A percentile compares a stretch with the other conserved stretches of the same genome.
phyloP scores from a whole-genome alignment of 306 rosid genomes.

The Dryas drummondii region DNA sequence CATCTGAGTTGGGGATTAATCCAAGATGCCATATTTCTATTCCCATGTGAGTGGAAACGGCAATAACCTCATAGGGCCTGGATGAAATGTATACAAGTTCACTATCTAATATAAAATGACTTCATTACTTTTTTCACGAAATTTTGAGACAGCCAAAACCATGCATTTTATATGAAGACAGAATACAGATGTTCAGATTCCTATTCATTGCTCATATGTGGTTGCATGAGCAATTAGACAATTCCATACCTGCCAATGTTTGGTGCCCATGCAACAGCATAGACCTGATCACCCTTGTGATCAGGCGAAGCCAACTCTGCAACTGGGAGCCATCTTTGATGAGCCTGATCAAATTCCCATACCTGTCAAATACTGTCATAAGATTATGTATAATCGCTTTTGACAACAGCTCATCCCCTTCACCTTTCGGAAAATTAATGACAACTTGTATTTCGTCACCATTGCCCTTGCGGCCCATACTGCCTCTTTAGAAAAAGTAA shows the following conservation, averaged over 20 bases:
- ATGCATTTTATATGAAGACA: constrained; percentile 6
- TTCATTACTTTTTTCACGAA: constrained; percentile 8
- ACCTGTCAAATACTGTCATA: constrained; percentile 40
- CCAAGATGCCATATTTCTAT: constrained; percentile 88
- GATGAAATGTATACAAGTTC: constrained; percentile 25
- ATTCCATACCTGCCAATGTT: constrained; percentile 79
- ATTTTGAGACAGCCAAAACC: constrained; percentile 4
- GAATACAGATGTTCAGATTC: constrained; percentile 1
- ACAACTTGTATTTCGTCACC: neutral
- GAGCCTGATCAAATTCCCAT: constrained; percentile 95
- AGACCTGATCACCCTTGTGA: constrained; percentile 66
- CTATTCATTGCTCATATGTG: neutral
- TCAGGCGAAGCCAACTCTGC: constrained; percentile 74
- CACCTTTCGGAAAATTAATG: too few species aligned
- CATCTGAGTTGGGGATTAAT: constrained; percentile 58
- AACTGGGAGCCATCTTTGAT: constrained; percentile 98
- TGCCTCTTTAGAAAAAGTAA: neutral
- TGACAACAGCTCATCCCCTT: neutral
- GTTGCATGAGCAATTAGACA: constrained; percentile 11
- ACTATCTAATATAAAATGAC: neutral
- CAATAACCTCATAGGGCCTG: constrained; percentile 79
- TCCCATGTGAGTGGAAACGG: constrained; percentile 73
- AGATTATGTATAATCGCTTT: neutral
- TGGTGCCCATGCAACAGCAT: constrained; percentile 89
- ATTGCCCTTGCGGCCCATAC: neutral